Evolutionary conservation across 768 basidiomycete genomes (phyloP), one percentile per base, ranked within the genome.

Genomic region (Mycena haematopus): DNA sequence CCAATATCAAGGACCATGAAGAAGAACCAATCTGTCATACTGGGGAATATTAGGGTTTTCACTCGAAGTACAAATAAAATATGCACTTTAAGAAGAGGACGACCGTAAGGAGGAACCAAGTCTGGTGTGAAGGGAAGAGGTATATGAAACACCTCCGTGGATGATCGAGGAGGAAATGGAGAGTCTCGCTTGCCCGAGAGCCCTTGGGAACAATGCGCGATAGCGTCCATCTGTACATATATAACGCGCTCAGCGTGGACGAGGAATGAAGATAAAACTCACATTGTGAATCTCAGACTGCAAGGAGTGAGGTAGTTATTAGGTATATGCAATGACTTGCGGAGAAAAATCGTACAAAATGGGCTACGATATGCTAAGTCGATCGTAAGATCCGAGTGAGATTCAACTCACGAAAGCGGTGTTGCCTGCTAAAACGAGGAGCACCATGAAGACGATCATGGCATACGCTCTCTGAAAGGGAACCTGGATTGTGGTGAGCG

Each of bases 141-240:
- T 95, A 92, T 13, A 94, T 85, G 70, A 91, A 96, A 74, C 95
- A 96, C 65, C 93, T 86, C 13, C 96, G 86, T 14, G 96, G 96
- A 72, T 98, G 96, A 69, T 98, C 95, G 10, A 99, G 84, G 9
- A 99, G 84, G 73, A 99, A 99, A 58, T 88, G 89, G 1, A 97
- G 79, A 0, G 94, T 93, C 75, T 96, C 93, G 50, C 86, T 77
- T 0, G 87, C 69, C 0, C 86, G 84, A 15, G 93, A 93, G 0
- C 74, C 69, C 2, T 68, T 69, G 6, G 87, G 86, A 22, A 90
- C 82, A 6, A 85, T 46, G 72, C 91, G 92, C 13, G 85, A 81
- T 38, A 90, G 68, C 6, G 74, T 75, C 94, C 94, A 98, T 60
- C 95, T 98, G 31, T 35, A 52, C 60, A 10, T 13, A 15, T 60